Evolutionary conservation across 371 early-diverging fungal genomes (phyloP).

Genomic region (Mucor piriformis): DNA sequence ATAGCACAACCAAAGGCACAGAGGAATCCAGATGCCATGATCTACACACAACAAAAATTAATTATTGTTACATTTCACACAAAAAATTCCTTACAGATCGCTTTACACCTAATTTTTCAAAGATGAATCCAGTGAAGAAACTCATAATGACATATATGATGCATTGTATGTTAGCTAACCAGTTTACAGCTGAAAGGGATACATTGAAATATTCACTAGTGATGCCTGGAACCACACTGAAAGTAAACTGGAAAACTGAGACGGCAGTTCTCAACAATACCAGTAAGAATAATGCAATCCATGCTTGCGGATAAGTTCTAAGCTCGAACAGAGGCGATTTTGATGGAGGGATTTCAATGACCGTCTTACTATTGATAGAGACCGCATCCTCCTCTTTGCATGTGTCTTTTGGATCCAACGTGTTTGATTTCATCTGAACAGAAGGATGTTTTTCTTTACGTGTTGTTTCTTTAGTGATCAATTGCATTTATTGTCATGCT

Average conservation of each 20-base stretch:
- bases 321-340: conserved; percentile 1
- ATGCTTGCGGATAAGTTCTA: conserved; percentile 44
- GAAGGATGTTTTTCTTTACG: background rate
- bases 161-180: conserved; percentile 40
- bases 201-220: conserved; percentile 29
- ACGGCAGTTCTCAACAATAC: conserved; percentile 34
- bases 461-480: background rate
- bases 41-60: conserved; percentile 24
- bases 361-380: background rate
- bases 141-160: conserved; percentile 36
- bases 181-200: conserved; percentile 36
- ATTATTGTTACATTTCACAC: background rate
- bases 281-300: conserved; percentile 33
- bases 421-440: background rate
- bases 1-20: conserved; percentile 55
- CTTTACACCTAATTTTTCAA: conserved; percentile 36
- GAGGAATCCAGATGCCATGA: conserved; percentile 51
- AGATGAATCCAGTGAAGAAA: conserved; percentile 37
- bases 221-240: conserved; percentile 31
- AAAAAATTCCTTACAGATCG: conserved; percentile 30
- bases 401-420: background rate
- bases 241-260: conserved; percentile 41
- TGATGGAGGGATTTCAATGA: background rate
- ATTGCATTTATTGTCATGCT: background rate
- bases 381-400: background rate